Evolutionary conservation across 1,284 basidiomycete genomes (phyloP).

Genomic region (Rhodotorula glutinis): DNA sequence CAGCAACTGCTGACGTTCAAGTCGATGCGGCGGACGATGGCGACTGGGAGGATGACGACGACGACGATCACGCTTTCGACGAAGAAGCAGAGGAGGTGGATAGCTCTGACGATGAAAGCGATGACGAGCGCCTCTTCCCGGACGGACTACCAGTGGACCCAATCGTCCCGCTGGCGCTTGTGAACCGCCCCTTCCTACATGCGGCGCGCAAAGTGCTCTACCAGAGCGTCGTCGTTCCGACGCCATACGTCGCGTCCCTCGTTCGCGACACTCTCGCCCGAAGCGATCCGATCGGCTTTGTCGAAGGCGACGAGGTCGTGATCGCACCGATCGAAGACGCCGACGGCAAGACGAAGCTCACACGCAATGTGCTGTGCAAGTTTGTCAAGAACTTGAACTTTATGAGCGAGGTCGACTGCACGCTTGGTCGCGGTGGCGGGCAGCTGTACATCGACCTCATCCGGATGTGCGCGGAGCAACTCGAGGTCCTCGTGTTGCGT

Average conservation of each 20-base stretch:
- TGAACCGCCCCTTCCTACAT: conserved; percentile 40
- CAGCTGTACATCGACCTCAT: conserved; percentile 31
- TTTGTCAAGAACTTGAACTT: conserved; percentile 22
- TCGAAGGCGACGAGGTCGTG: conserved; percentile 9
- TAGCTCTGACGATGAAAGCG: conserved; percentile 10
- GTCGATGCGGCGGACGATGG: neutral
- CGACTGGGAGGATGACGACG: conserved; percentile 1
- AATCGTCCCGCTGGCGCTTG: conserved; percentile 37
- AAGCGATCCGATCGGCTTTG: conserved; percentile 11
- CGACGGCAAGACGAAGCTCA: neutral
- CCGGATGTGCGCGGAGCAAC: conserved; percentile 13
- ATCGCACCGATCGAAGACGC: neutral
- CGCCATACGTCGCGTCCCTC: conserved; percentile 22
- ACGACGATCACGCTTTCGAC: conserved; percentile 15
- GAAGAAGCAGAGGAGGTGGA: conserved; percentile 11
- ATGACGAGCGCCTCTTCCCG: conserved; percentile 17
- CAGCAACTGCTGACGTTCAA: too few species aligned
- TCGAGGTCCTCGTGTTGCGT: conserved; percentile 31
- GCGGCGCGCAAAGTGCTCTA: conserved; percentile 37
- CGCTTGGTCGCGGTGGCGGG: conserved; percentile 34
- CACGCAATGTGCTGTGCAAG: conserved; percentile 22
- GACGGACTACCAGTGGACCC: conserved; percentile 39
- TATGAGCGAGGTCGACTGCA: conserved; percentile 1
- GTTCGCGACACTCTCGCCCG: conserved; percentile 30
- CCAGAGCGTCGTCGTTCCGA: conserved; percentile 2